phyloP scores from a whole-genome alignment of 768 basidiomycete genomes.

The Mycena olivaceomarginata region DNA sequence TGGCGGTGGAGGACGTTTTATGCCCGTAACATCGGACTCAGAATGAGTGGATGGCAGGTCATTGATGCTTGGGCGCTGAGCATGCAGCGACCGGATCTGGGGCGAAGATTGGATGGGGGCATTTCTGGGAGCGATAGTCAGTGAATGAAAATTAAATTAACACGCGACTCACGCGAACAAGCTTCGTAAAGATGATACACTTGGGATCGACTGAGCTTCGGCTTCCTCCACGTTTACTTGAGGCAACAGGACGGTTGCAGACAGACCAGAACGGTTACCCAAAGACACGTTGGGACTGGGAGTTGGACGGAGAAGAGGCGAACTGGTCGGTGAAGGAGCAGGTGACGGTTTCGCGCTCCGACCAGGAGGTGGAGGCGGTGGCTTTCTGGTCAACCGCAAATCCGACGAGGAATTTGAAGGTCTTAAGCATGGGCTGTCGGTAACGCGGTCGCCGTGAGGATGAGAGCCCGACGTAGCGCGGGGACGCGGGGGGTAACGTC shows the following conservation, averaged over 20 bases:
- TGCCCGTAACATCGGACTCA: constrained; percentile 36
- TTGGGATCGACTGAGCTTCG: constrained; percentile 46
- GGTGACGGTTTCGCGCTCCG: constrained; percentile 60
- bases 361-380: constrained; percentile 78
- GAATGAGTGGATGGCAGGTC: constrained; percentile 49
- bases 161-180: constrained; percentile 69
- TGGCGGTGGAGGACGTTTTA: constrained; percentile 48
- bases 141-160: constrained; percentile 3
- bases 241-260: constrained; percentile 18
- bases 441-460: constrained; percentile 48
- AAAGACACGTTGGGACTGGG: constrained; percentile 33
- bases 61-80: constrained; percentile 40
- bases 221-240: constrained; percentile 40
- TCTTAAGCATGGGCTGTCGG: constrained; percentile 59
- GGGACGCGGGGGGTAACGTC: constrained; percentile 62
- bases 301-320: constrained; percentile 73
- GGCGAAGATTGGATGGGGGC: constrained; percentile 20
- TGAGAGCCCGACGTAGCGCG: constrained; percentile 60
- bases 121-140: constrained; percentile 39
- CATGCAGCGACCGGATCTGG: constrained; percentile 17
- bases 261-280: constrained; percentile 28
- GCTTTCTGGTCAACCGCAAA: constrained; percentile 69
- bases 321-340: constrained; percentile 63
- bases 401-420: constrained; percentile 74
- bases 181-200: constrained; percentile 65